Conservation (phyloP, 2,329 filamentous ascomycete genomes). For the Arthrobotrys entomopaga region DNA sequence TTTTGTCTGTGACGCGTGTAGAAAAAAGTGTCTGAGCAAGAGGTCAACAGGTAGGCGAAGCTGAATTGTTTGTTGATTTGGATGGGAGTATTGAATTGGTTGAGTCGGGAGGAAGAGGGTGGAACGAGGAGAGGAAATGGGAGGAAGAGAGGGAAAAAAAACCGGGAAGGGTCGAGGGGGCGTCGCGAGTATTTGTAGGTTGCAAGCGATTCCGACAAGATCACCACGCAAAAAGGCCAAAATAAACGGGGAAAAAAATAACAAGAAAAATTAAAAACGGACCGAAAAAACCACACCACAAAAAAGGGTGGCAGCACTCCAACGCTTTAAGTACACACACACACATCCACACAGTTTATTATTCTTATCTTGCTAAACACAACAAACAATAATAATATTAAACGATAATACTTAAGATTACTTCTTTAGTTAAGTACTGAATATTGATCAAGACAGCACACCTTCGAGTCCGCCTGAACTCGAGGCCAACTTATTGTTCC, state of each 20-base stretch:
- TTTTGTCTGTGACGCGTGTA: slow-evolving; percentile 51
- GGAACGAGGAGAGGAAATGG: slow-evolving; percentile 55
- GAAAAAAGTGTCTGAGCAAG: slow-evolving; percentile 55
- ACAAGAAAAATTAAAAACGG: slow-evolving; percentile 21
- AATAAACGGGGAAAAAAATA: slow-evolving; percentile 57
- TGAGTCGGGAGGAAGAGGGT: slow-evolving; percentile 53
- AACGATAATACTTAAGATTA: no score
- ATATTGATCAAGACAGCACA: no score
- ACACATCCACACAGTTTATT: no score
- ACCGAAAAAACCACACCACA: background rate
- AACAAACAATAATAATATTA: no score
- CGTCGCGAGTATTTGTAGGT: slow-evolving; percentile 59
- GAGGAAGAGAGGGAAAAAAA: slow-evolving; percentile 39
- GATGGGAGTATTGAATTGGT: slow-evolving; percentile 12
- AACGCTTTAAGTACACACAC: no score
- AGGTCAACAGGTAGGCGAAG: background rate
- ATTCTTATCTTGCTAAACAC: no score
- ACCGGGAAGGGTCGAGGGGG: slow-evolving; percentile 57
- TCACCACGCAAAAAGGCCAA: slow-evolving; percentile 57
- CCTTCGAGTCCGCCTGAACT: no score
- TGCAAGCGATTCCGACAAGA: slow-evolving; percentile 58
- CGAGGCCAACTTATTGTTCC: no score
- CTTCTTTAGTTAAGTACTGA: no score
- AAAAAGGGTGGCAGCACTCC: background rate
- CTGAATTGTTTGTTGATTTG: no score